Evolutionary conservation across 257 asterid genomes (phyloP).

Genomic region (Lycium ferocissimum): DNA sequence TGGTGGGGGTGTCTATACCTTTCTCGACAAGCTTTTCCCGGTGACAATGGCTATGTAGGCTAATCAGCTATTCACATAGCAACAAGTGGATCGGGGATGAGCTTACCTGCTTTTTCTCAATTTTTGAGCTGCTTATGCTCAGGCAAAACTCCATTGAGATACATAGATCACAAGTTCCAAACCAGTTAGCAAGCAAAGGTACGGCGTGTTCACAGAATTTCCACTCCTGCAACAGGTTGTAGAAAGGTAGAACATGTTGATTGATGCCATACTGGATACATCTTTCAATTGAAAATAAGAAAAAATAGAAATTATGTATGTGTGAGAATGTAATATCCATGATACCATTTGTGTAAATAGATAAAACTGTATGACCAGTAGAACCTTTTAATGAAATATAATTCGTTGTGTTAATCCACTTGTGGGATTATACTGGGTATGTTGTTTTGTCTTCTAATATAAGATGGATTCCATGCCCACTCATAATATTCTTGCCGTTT

Average conservation of each 20-base stretch:
- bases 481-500: background rate
- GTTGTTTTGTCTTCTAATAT: background rate
- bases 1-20: conserved; percentile 86
- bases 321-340: background rate
- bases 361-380: background rate
- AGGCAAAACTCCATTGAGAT: background rate
- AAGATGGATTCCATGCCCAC: background rate
- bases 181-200: background rate
- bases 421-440: too few relatives aligned
- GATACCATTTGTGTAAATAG: background rate
- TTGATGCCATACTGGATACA: conserved; percentile 3
- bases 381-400: background rate
- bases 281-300: background rate
- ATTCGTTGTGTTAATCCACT: background rate
- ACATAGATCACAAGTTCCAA: background rate
- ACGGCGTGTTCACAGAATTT: background rate
- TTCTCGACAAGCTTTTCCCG: conserved; percentile 81
- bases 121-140: conserved; percentile 10
- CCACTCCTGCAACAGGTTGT: background rate
- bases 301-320: background rate
- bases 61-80: conserved; percentile 25
- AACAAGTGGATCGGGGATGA: background rate
- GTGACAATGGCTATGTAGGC: conserved; percentile 77
- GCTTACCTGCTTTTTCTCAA: background rate
- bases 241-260: background rate